phyloP scores from a whole-genome alignment of 768 basidiomycete genomes.

The Psilocybe tampanensis region DNA sequence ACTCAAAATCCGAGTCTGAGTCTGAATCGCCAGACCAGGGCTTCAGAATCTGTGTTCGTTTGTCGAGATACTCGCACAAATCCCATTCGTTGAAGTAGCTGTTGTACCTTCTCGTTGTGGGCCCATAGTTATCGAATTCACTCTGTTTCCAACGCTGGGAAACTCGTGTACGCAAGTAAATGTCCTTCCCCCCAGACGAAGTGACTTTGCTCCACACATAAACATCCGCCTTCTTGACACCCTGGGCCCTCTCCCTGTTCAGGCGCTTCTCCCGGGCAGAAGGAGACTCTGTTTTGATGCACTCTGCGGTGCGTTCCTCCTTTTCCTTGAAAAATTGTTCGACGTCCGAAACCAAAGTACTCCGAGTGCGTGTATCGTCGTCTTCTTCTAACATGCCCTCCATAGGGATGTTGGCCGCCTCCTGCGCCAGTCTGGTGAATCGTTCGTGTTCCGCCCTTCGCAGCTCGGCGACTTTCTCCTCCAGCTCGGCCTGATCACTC shows the following conservation, averaged over 20 bases:
- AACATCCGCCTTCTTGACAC: constrained; percentile 2
- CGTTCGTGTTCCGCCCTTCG: no score
- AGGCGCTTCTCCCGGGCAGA: background rate
- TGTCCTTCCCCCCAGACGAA: background rate
- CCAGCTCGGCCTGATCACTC: no score
- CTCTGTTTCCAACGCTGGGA: background rate
- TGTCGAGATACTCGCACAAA: constrained; percentile 5
- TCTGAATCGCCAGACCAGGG: background rate
- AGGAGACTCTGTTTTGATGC: background rate
- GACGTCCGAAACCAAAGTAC: no score
- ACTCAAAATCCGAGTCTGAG: background rate
- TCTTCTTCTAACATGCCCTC: no score
- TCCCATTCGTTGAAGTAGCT: constrained; percentile 16
- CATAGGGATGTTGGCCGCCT: no score
- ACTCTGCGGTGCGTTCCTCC: background rate
- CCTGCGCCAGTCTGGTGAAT: no score
- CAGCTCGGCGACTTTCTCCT: no score
- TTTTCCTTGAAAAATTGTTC: background rate
- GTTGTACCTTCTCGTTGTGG: constrained; percentile 1
- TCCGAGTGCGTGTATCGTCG: no score
- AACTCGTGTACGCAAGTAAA: constrained; percentile 12
- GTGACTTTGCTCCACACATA: constrained; percentile 2
- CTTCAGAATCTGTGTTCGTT: background rate
- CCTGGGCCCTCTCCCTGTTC: background rate
- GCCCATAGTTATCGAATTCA: background rate